Evolutionary conservation across 2,329 filamentous ascomycete species (phyloP), one percentile per base, ranked within the genome.

Genomic region (Colletotrichum theobromicola): DNA sequence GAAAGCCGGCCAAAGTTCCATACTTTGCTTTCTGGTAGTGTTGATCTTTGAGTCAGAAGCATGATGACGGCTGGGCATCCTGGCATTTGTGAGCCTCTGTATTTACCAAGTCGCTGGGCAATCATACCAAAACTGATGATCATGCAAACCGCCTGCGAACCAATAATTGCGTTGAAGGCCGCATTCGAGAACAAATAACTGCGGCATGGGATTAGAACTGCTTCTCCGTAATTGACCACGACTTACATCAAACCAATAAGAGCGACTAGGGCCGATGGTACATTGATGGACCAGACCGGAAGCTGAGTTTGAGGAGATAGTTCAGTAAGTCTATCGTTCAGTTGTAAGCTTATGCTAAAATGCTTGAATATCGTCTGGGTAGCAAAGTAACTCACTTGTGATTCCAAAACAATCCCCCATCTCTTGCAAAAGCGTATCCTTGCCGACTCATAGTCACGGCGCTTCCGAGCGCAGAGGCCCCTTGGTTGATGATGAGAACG

Each of bases 161-260:
- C 42, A 46, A 46, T 46, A 46, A 46, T 46, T 46, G n/a, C 42
- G 42, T 46, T 46, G 42, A 46, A 46, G 5, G 42, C 42, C 10
- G 42, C 42, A 4, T 46, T 46, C 1, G 42, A 46, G 10, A 46
- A 46, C 7, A 46, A 21, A n/a, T 46, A 46, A 46, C 42, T 46
- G 4, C 2, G 42, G 10, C n/a, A 7, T 13, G n/a, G 6, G 18
- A 46, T 46, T 46, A 46, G 42, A 1, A 21, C 2, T 21, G n/a
- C 10, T n/a, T 21, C 0, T 21, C 1, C 5, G 4, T 21, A 12
- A 46, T 0, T 21, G 10, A 9, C 13, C 18, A 46, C 5, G n/a
- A 46, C 42, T 46, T 46, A 46, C 42, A 46, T 46, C n/a, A 46
- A 46, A 46, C 42, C 42, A 21, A 46, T 13, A 6, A 46, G 42